These are phyloP conservation scores for Rhizomucor pusillus DNA, from an alignment of 371 early-diverging fungal genomes.

Conservation along the genomic window DNA sequence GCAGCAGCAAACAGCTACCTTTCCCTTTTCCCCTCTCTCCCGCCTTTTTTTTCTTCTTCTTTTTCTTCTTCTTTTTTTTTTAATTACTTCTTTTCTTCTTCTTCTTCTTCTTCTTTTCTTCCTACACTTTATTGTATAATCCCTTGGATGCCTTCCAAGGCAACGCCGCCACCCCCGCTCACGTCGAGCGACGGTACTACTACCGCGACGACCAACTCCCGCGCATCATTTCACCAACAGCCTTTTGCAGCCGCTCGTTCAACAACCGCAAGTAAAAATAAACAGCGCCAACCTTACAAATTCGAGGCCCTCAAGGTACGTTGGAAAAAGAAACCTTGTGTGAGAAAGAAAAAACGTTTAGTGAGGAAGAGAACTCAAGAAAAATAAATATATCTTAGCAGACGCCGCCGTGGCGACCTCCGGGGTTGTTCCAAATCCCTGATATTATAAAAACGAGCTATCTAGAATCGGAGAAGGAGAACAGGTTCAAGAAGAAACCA, in stretches of 20 bases:
- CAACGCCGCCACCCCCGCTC: too few relatives aligned
- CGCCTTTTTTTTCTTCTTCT: slow-evolving; percentile 2
- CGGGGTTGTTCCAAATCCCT: slow-evolving; percentile 46
- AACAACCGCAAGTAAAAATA: slow-evolving; percentile 1
- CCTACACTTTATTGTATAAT: background rate
- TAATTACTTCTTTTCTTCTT: background rate
- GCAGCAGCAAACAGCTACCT: too few relatives aligned
- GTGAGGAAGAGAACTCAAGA: too few relatives aligned
- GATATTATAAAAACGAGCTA: slow-evolving; percentile 36
- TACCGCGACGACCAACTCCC: background rate
- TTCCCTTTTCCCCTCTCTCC: background rate
- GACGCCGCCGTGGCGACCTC: slow-evolving; percentile 39
- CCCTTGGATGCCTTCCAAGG: too few relatives aligned
- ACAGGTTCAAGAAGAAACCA: slow-evolving; percentile 11
- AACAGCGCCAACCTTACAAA: background rate
- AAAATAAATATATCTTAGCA: background rate
- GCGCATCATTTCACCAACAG: background rate
- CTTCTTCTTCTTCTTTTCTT: slow-evolving; percentile 1
- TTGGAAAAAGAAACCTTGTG: background rate
- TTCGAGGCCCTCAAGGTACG: background rate
- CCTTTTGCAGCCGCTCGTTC: slow-evolving; percentile 1
- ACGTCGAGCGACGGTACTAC: too few relatives aligned
- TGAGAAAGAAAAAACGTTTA: background rate
- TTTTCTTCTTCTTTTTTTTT: slow-evolving; percentile 1
- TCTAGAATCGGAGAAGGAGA: slow-evolving; percentile 23